phyloP scores from a whole-genome alignment of 2,329 filamentous ascomycete genomes.

The Tolypocladium paradoxum region DNA sequence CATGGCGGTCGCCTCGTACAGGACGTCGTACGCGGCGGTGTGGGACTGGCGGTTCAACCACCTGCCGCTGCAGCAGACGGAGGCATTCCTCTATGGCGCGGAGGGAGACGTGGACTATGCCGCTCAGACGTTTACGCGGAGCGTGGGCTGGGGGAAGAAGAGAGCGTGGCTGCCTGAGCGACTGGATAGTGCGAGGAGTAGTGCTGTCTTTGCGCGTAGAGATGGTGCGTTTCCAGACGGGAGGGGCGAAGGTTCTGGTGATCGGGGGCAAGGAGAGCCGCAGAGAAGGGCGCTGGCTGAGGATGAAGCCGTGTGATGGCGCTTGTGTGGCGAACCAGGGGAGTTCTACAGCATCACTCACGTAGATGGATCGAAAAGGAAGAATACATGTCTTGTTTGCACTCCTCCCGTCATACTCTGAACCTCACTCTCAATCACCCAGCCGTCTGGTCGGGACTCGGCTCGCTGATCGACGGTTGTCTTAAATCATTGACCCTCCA shows the following conservation, averaged over 20 bases:
- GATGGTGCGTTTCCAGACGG: not conserved
- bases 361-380: not conserved
- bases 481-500: not conserved
- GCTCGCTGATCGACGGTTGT: not conserved
- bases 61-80: slow-evolving; percentile 42
- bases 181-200: not conserved
- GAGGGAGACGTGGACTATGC: slow-evolving; percentile 9
- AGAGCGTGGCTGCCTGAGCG: slow-evolving; percentile 5
- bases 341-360: not conserved
- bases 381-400: not conserved
- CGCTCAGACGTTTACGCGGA: slow-evolving; percentile 12
- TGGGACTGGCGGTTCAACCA: slow-evolving; percentile 63
- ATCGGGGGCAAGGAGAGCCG: not conserved
- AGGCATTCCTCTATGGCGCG: slow-evolving; percentile 5
- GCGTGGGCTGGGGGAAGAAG: slow-evolving; percentile 15
- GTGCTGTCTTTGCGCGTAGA: not conserved
- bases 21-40: slow-evolving; percentile 55
- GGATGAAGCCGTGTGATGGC: not conserved
- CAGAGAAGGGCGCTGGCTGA: not conserved
- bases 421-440: too few species aligned
- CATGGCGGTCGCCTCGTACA: slow-evolving; percentile 52
- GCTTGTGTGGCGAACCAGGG: not conserved
- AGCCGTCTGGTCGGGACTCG: too few species aligned
- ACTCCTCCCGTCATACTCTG: not conserved
- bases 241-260: not conserved